Percentiles rank a stretch among this genome's conserved stretches.
Evolutionary conservation across 1,284 basidiomycete genomes (phyloP).

Genomic region (Volvariella volvacea): DNA sequence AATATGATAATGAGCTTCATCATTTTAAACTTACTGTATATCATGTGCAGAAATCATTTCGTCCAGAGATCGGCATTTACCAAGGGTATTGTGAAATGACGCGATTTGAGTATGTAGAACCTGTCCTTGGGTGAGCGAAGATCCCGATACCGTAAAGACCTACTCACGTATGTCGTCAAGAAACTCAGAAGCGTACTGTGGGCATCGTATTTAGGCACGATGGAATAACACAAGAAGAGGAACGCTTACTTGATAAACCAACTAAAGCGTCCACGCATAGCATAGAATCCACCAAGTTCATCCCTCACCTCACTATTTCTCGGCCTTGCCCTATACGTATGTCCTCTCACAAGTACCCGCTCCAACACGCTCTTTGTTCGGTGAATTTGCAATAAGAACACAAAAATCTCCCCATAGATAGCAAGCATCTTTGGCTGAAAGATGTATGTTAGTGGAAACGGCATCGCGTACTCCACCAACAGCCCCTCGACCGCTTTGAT

Average conservation of each 20-base stretch:
- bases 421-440: slow-evolving; percentile 57
- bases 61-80: slow-evolving; percentile 59
- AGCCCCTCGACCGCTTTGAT: slow-evolving; percentile 64
- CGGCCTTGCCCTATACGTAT: slow-evolving; percentile 16
- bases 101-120: slow-evolving; percentile 60
- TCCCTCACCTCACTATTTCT: slow-evolving; percentile 25
- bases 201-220: not conserved
- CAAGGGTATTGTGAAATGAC: slow-evolving; percentile 51
- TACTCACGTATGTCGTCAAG: slow-evolving; percentile 58
- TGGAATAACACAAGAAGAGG: not conserved
- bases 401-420: slow-evolving; percentile 65
- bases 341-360: slow-evolving; percentile 54
- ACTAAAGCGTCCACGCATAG: slow-evolving; percentile 64
- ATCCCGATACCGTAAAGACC: slow-evolving; percentile 14
- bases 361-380: slow-evolving; percentile 69
- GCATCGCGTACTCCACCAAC: slow-evolving; percentile 67
- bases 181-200: slow-evolving; percentile 66
- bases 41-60: slow-evolving; percentile 71
- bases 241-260: slow-evolving; percentile 83
- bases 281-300: slow-evolving; percentile 64
- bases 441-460: slow-evolving; percentile 78
- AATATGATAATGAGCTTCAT: slow-evolving; percentile 2
- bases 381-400: slow-evolving; percentile 71
- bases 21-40: slow-evolving; percentile 51
- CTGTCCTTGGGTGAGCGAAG: slow-evolving; percentile 27